phyloP scores from a whole-genome alignment of 108 stramenopile genomes.

The Mediolabrus comicus region DNA sequence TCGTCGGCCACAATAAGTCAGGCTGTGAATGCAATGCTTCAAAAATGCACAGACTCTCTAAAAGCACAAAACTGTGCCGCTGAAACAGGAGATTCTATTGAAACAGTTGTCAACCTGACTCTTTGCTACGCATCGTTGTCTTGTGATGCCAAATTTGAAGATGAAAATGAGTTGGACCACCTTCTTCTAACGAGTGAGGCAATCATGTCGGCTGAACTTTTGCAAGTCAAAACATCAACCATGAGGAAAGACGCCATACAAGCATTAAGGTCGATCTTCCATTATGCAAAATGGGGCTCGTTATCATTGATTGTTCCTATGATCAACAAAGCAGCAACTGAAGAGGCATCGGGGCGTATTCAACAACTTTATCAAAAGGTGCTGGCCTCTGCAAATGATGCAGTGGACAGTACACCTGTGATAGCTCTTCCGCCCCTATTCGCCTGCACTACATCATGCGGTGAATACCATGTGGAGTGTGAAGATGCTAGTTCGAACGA shows the following conservation, averaged over 20 bases:
- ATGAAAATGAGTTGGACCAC: conserved; percentile 15
- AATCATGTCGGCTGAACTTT: conserved; percentile 22
- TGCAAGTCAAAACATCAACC: conserved; percentile 17
- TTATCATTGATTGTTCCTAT: conserved; percentile 38
- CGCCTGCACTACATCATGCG: conserved; percentile 41
- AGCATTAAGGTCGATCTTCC: conserved; percentile 59
- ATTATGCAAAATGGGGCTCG: conserved; percentile 65
- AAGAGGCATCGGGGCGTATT: conserved; percentile 8
- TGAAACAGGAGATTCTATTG: not conserved
- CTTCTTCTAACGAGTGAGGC: conserved; percentile 9
- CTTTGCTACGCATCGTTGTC: conserved; percentile 67
- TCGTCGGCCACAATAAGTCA: conserved; percentile 1
- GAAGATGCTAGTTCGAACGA: conserved; percentile 9
- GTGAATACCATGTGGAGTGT: conserved; percentile 23
- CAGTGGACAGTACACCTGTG: conserved; percentile 58
- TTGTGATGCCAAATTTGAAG: conserved; percentile 50
- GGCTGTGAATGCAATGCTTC: conserved; percentile 41
- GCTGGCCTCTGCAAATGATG: conserved; percentile 37
- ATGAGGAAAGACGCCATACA: conserved; percentile 47
- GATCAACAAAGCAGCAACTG: conserved; percentile 9
- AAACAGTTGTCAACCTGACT: conserved; percentile 12
- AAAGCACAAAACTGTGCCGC: conserved; percentile 2
- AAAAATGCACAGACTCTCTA: conserved; percentile 13
- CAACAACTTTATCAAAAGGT: conserved; percentile 28
- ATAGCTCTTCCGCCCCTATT: conserved; percentile 68